Base-by-base conservation (phyloP, 2,329 filamentous ascomycete genomes). In the Colletotrichum godetiae region DNA sequence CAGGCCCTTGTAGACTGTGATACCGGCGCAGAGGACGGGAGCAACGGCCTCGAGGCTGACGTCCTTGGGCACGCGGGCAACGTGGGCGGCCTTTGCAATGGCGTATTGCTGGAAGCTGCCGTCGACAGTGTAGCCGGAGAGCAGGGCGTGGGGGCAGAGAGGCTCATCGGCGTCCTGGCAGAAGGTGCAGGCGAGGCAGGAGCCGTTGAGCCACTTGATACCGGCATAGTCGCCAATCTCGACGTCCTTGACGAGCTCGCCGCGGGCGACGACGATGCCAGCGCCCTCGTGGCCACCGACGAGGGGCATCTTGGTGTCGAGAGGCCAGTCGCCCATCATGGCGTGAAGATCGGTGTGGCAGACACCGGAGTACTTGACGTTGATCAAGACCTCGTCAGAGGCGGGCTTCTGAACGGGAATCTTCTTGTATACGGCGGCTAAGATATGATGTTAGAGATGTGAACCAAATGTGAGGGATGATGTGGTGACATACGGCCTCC, bases 41-140 rank as follows among this genome's bases (percentile, higher is more conserved):
- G 94, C 90, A 71, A 97, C 88, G 64, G 91, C 91, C 80, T 95
- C 95, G 57, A 98, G 91, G 72, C 91, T 87, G 75, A 92, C 89
- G 19, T 93, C 90, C 83, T 95, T 93, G 76, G 94, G 93, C 76
- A 98, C 92, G 77, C 92, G 91, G 33, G 95, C 94, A 19, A 97
- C 91, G 83, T 97, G 94, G 22, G 93, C 91, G 19, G 95, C 95
- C 84, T 97, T 97, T 77, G 92, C 95, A 77, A 98, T 90, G 82
- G 90, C 91, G 86, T 97, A 98, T 37, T 74, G 72, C 87, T 98
- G 95, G 89, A 98, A 98, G 55, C 92, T 92, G 37, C 95, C 95
- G 81, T 98, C 94, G 81, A 98, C 95, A 5, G 94, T 97, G 89
- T 97, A 98, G 69, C 96, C 96, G 0, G 95, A 97, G 53, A 98